Evolutionary conservation across 345 rosid species (phyloP).

Genomic region (Heritiera littoralis): DNA sequence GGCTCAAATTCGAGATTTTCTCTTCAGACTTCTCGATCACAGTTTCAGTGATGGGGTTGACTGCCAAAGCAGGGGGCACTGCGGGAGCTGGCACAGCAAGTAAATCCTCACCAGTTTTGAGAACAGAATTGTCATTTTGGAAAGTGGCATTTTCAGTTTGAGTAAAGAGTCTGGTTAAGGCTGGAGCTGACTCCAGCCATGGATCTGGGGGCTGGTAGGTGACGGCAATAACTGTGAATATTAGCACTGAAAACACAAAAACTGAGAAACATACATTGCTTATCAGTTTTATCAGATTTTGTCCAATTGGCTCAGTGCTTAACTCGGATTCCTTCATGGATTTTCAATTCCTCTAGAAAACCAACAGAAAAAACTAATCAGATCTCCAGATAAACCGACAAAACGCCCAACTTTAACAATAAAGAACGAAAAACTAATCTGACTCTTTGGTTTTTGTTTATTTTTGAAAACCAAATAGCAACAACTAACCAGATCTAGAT

Average conservation of each 20-base stretch:
- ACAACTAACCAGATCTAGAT: constrained; percentile 15
- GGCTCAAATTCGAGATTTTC: constrained; percentile 40
- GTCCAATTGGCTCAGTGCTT: constrained; percentile 70
- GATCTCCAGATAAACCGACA: constrained; percentile 10
- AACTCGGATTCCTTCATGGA: constrained; percentile 71
- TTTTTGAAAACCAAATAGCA: not conserved
- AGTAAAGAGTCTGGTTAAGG: constrained; percentile 72
- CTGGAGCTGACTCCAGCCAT: constrained; percentile 94
- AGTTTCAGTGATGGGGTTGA: constrained; percentile 43
- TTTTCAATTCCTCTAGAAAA: constrained; percentile 11
- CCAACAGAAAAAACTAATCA: constrained; percentile 12
- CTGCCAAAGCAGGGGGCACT: constrained; percentile 28
- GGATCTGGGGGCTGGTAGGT: constrained; percentile 98
- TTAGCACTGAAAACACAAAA: constrained; percentile 79
- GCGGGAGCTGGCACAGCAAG: constrained; percentile 28
- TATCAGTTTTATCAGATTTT: constrained; percentile 73
- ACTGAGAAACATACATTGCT: constrained; percentile 94
- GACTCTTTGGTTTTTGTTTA: not conserved
- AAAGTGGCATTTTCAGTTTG: constrained; percentile 75
- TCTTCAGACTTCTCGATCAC: constrained; percentile 51
- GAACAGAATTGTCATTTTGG: constrained; percentile 61
- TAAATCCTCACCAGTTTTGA: constrained; percentile 86
- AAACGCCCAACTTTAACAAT: not conserved
- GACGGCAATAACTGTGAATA: constrained; percentile 78
- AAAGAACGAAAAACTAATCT: not conserved